Base-by-base conservation (phyloP, 305 asterid species). In the Fraxinus velutina region DNA sequence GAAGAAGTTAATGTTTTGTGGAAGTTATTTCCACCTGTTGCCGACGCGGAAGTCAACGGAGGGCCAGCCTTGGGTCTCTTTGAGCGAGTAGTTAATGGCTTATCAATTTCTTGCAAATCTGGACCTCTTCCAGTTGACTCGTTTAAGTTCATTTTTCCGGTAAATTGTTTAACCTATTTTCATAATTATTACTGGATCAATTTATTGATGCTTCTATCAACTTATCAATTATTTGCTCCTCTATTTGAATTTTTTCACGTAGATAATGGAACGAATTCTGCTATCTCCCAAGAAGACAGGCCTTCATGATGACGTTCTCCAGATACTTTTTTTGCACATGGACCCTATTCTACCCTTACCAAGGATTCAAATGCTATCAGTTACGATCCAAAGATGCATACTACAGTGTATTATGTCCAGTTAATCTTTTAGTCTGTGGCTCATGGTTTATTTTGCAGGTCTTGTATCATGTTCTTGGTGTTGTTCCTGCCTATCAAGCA, bases 101-200 rank as follows among this genome's bases (percentile, higher is more conserved):
- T 96, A 79, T 89, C 90, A 83, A 79, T 90, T 84, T 93, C 98
- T 52, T 96, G 97, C 91, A 96, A 90, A 90, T 88, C 97, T 86
- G 98, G 97, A 66, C 93, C 98, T 44, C 96, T 96, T 82, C 98
- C 99, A 33, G 98, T 96, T 70, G 99, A 96, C 84, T 90, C 99
- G 10, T 96, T 96, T 87, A 90, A 93, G 82, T 94, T 93, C 87
- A 91, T 96, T 82, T 96, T 96, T 82, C 98, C 99, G 89, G 99
- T 96, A 92, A 88, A 4, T 55, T 75, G 2, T 34, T 82, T 76
- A 62, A 32, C 76, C 55, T 34, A 2, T 42, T 39, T 68, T 79
- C 32, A 27, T 68, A 68, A 29, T 68, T 24, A 3, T 62, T 73
- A 5, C 34, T 22, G 37, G 5, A 44, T 76, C 80, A 79, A 81